Evolutionary conservation across 2,329 filamentous ascomycete species (phyloP).

Genomic region (Hymenoscyphus fraxineus): DNA sequence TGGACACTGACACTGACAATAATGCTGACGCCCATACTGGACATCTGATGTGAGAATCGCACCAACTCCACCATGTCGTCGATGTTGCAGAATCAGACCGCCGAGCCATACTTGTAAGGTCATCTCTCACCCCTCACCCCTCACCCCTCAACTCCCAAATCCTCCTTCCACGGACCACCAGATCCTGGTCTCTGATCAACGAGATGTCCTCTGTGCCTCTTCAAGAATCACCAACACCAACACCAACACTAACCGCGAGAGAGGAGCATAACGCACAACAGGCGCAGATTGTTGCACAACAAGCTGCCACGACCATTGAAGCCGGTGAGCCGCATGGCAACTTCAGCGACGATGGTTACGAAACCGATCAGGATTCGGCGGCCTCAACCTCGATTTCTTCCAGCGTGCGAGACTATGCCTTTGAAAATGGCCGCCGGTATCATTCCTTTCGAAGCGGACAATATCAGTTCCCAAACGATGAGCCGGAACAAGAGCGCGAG

Average conservation of each 20-base stretch:
- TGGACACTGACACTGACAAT: not conserved
- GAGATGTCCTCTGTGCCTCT: not conserved
- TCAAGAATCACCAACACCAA: not conserved
- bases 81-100: not conserved
- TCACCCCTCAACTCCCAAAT: too few species aligned
- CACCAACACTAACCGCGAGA: not conserved
- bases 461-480: constrained; percentile 57
- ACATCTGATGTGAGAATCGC: not conserved
- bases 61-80: not conserved
- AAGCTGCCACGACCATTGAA: constrained; percentile 12
- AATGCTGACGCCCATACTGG: not conserved
- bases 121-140: too few species aligned
- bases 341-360: constrained; percentile 9
- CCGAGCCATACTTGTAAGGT: not conserved
- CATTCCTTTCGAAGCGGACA: constrained; percentile 49
- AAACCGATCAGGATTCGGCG: constrained; percentile 9
- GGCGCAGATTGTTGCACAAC: constrained; percentile 9
- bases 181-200: not conserved
- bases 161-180: not conserved
- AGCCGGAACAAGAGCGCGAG: constrained; percentile 53
- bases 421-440: constrained; percentile 56
- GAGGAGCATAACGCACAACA: not conserved
- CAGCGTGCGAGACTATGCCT: constrained; percentile 46
- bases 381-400: constrained; percentile 19
- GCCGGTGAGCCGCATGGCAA: not conserved